Evolutionary conservation across 192 early-diverging fungal species (phyloP), one percentile per base, ranked within the genome.

Genomic region (Umbelopsis sp.): DNA sequence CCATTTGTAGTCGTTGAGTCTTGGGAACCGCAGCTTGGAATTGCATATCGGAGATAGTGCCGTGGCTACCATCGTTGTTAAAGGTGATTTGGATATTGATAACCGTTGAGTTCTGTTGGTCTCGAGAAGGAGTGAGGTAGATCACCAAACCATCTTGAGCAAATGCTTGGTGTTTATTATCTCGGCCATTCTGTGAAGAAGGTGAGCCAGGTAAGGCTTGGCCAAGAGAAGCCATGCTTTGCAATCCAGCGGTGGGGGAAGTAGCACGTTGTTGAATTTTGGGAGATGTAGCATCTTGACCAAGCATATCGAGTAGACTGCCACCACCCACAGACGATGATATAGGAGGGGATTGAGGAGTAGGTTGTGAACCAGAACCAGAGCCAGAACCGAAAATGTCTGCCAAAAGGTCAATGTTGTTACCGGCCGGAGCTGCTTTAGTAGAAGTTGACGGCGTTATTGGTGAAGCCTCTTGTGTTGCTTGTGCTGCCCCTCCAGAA

Each of bases 1-100:
- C 84, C 86, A 98, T 94, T 72, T 91, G 89, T 59, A 98, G 83
- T 80, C 92, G 90, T 69, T 97, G 89, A 47, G 90, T 92, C 84
- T 95, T 95, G 25, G 96, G 96, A 16, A 99, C 97, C 0, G 98
- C 98, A 14, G 96, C 96, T 79, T 95, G 87, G 75, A 99, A 93
- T 56, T 86, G 84, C 25, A 98, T 66, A 24, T 88, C 88, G 21
- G 79, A 81, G 41, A 96, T 81, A 4, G 73, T 32, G 8, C 84
- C 85, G 45, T 85, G 84, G 20, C 81, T 62, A 16, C 81, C 78
- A 59, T 82, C 74, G 71, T 94, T 96, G 44, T 79, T 73, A 79
- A 96, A 95, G 4, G 82, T 86, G 5, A 91, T 88, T 7, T 83
- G 83, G 43, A 97, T 82, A 51, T 85, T 86, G 49, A 96, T 79